Conservation (phyloP, 495 filamentous ascomycete species). For the Podospora fimiseda region DNA sequence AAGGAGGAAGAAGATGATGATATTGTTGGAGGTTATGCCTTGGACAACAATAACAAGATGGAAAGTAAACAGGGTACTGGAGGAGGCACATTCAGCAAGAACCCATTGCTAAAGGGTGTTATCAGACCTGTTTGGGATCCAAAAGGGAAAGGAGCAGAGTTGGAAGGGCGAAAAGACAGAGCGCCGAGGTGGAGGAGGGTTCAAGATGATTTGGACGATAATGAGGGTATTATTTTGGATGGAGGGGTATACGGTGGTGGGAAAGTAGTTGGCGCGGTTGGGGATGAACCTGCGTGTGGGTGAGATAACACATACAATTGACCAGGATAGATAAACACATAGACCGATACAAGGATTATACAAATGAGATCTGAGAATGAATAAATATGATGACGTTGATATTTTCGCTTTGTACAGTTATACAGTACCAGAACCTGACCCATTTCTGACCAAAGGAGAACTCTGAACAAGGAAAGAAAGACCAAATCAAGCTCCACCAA, state of each 20-base stretch:
- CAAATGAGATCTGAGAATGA: too few relatives aligned
- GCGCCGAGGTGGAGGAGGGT: constrained; percentile 74
- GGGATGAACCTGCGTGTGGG: constrained; percentile 36
- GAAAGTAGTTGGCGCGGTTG: constrained; percentile 10
- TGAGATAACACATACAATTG: constrained; percentile 16
- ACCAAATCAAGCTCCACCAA: too few relatives aligned
- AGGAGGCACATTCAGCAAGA: constrained; percentile 64
- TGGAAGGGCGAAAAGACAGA: constrained; percentile 31
- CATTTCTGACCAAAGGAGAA: too few relatives aligned
- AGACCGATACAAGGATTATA: too few relatives aligned
- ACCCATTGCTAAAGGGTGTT: constrained; percentile 74
- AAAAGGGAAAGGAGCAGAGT: constrained; percentile 40
- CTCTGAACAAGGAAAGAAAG: too few relatives aligned
- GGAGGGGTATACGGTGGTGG: constrained; percentile 62
- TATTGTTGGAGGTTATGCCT: neutral
- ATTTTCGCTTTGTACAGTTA: too few relatives aligned
- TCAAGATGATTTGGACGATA: constrained; percentile 85
- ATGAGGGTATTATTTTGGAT: constrained; percentile 86
- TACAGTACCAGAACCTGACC: too few relatives aligned
- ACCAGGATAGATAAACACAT: too few relatives aligned
- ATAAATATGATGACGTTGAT: too few relatives aligned
- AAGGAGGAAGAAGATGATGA: constrained; percentile 28
- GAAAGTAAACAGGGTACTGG: constrained; percentile 7
- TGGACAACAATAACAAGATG: constrained; percentile 24
- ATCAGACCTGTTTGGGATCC: constrained; percentile 72